Percentiles rank a stretch among this genome's conserved stretches.
Evolutionary conservation across 495 filamentous ascomycete genomes (phyloP).

Genomic region (Geoglossum glabrum): DNA sequence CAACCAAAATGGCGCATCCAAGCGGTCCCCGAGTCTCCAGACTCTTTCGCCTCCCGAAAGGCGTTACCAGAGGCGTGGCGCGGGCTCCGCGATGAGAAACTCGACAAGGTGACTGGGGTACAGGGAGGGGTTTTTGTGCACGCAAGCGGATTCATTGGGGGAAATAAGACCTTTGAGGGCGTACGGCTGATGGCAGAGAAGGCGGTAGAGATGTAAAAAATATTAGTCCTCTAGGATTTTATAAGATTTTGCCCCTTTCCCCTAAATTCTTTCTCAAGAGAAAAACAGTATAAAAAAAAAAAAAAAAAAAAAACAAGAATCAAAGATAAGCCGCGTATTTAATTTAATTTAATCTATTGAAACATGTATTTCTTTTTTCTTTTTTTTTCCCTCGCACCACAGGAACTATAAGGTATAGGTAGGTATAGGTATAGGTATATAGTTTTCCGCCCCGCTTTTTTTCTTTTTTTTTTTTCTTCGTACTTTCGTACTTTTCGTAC

Average conservation of each 20-base stretch:
- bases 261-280: too few relatives aligned
- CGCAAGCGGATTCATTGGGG: constrained; percentile 87
- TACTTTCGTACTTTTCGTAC: too few relatives aligned
- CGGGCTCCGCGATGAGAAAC: constrained; percentile 64
- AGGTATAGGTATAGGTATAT: too few relatives aligned
- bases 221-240: too few relatives aligned
- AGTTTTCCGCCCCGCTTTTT: too few relatives aligned
- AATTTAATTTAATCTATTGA: too few relatives aligned
- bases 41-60: constrained; percentile 78
- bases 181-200: constrained; percentile 68
- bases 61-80: constrained; percentile 80
- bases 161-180: constrained; percentile 81
- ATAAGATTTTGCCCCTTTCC: too few relatives aligned
- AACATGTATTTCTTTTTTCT: background rate
- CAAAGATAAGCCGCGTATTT: too few relatives aligned
- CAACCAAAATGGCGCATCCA: constrained; percentile 70
- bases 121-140: constrained; percentile 79
- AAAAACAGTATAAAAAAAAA: background rate
- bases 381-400: background rate
- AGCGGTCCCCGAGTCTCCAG: constrained; percentile 56
- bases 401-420: too few relatives aligned
- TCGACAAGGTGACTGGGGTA: constrained; percentile 54
- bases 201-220: constrained; percentile 37
- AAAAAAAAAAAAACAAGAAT: background rate
- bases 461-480: too few relatives aligned